phyloP scores from a whole-genome alignment of 176 grass and related monocot species.

The Metroxylon sagu region DNA sequence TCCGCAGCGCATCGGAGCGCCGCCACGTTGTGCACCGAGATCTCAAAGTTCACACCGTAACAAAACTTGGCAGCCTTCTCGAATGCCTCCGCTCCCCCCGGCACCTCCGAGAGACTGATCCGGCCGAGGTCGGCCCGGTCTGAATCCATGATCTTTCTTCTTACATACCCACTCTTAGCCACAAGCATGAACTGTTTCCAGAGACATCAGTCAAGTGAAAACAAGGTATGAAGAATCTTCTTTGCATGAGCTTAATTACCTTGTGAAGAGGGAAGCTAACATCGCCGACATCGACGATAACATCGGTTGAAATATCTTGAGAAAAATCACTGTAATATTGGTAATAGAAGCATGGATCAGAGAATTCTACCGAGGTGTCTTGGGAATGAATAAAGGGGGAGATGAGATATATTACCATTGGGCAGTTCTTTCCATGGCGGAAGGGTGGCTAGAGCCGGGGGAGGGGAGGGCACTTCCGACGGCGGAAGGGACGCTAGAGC shows the following conservation, averaged over 20 bases:
- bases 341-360: too few relatives aligned
- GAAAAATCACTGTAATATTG: constrained; percentile 37
- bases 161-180: constrained; percentile 66
- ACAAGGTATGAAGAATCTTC: background rate
- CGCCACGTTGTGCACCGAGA: constrained; percentile 50
- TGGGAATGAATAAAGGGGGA: background rate
- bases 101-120: constrained; percentile 39
- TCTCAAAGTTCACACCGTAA: constrained; percentile 75
- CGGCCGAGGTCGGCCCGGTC: background rate
- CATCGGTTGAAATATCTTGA: constrained; percentile 44
- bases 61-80: constrained; percentile 62
- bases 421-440: constrained; percentile 59
- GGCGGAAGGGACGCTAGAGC: constrained; percentile 18
- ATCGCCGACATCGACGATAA: constrained; percentile 41
- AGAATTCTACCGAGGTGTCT: too few relatives aligned
- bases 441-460: constrained; percentile 11
- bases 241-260: constrained; percentile 19
- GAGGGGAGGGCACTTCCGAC: constrained; percentile 37
- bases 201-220: background rate
- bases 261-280: constrained; percentile 75
- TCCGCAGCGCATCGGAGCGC: constrained; percentile 47
- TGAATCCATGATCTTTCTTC: constrained; percentile 26
- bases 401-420: constrained; percentile 38
- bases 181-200: constrained; percentile 49
- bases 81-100: constrained; percentile 65